Base-by-base conservation (phyloP, 148 eudicot species). In the Pharnaceum exiguum region DNA sequence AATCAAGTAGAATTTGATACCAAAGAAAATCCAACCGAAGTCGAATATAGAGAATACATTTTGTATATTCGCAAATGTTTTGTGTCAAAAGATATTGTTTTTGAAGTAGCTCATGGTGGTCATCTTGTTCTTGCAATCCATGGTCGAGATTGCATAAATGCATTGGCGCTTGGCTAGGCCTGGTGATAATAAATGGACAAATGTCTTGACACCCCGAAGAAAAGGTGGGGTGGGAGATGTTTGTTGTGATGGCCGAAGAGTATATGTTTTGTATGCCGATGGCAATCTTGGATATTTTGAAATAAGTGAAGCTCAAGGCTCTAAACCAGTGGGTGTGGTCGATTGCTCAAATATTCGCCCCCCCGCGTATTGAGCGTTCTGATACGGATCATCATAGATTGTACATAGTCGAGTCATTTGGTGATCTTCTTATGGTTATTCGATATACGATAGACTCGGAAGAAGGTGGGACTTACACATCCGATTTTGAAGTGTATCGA, bases 51-150 rank as follows among this genome's bases (percentile, higher is more conserved):
- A 7, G 13, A 30, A 5, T 30, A 18, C n/a, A n/a, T n/a, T n/a
- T n/a, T n/a, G n/a, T n/a, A n/a, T n/a, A 39, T 51, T n/a, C 37
- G 56, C 24, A n/a, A 26, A 29, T 16, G 2, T 2, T 23, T 11
- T 19, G 33, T 51, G 7, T 3, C 29, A 5, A 16, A 30, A 51
- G 56, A 11, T 4, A 15, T 51, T 1, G 56, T 30, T 27, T 37
- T 51, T 37, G 13, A 28, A 35, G 24, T 51, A 29, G 19, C 56
- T 51, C 0, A 39, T 51, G 16, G 56, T 51, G 18, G 56, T 51
- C 38, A 51, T 29, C 0, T 51, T n/a, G n/a, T n/a, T n/a, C n/a
- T n/a, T n/a, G n/a, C n/a, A n/a, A n/a, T n/a, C n/a, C n/a, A 51
- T 17, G 38, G 55, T 11, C 36, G n/a, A n/a, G n/a, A n/a, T n/a